phyloP scores from a whole-genome alignment of 2,329 filamentous ascomycete species.

The Trichophyton verrucosum region DNA sequence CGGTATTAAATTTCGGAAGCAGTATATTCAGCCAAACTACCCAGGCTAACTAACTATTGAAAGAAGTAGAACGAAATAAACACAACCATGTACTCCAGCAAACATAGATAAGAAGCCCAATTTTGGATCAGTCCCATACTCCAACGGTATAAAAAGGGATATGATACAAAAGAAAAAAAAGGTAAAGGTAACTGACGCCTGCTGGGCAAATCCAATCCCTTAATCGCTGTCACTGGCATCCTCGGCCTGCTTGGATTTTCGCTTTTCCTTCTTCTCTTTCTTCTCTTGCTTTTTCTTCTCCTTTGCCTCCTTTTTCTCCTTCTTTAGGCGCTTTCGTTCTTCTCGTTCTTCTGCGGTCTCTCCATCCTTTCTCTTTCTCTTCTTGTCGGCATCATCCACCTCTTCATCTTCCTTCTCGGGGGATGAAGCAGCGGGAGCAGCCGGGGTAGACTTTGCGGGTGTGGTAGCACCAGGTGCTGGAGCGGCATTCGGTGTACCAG shows the following conservation, averaged over 20 bases:
- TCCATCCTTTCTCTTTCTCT: conserved; percentile 44
- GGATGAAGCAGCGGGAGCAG: conserved; percentile 23
- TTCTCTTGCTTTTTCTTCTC: conserved; percentile 59
- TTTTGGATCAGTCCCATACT: conserved; percentile 5
- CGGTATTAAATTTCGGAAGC: neutral
- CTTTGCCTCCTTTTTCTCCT: conserved; percentile 45
- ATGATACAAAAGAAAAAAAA: conserved; percentile 30
- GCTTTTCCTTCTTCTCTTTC: conserved; percentile 47
- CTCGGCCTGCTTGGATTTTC: conserved; percentile 50
- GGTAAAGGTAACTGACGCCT: conserved; percentile 9
- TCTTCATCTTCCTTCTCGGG: conserved; percentile 24
- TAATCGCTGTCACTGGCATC: conserved; percentile 36
- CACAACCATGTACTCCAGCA: neutral
- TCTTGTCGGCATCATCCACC: conserved; percentile 38
- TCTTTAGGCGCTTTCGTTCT: conserved; percentile 41
- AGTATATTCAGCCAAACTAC: neutral
- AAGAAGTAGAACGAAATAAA: neutral
- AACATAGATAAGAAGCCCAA: neutral
- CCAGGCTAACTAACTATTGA: neutral
- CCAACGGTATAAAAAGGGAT: conserved; percentile 16
- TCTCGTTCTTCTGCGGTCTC: conserved; percentile 39
- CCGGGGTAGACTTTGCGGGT: conserved; percentile 32
- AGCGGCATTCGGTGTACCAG: conserved; percentile 9
- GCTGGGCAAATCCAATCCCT: conserved; percentile 24
- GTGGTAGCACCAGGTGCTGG: conserved; percentile 27